phyloP scores from a whole-genome alignment of 331 rosid species.

The Quercus phellos region DNA sequence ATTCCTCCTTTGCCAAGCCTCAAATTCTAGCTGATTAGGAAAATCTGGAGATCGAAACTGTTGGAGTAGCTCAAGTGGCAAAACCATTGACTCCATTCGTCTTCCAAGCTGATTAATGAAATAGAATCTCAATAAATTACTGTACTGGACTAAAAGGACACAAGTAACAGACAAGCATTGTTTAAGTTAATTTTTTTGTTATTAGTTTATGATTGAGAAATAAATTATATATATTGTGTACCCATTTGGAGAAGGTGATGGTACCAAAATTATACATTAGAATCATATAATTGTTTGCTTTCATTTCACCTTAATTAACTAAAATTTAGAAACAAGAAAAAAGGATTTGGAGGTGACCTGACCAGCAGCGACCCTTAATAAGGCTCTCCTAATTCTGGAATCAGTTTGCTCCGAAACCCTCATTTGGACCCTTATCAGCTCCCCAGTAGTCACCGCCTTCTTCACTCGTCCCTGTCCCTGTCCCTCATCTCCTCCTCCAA shows the following conservation, averaged over 20 bases:
- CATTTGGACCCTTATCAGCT: constrained; percentile 91
- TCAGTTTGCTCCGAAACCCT: constrained; percentile 80
- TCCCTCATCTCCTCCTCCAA: not conserved
- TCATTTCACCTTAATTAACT: not conserved
- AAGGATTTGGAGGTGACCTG: constrained; percentile 41
- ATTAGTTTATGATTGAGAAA: no score
- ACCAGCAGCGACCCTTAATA: constrained; percentile 77
- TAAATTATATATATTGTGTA: no score
- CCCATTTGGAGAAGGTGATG: no score
- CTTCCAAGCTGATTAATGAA: constrained; percentile 70
- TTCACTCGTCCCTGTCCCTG: constrained; percentile 30
- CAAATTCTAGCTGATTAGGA: constrained; percentile 67
- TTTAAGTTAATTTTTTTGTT: not conserved
- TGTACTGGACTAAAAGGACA: constrained; percentile 13
- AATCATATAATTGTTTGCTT: not conserved
- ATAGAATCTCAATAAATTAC: constrained; percentile 22
- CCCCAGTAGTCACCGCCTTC: constrained; percentile 73
- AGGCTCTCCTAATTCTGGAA: constrained; percentile 75
- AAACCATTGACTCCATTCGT: constrained; percentile 84
- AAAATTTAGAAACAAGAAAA: not conserved
- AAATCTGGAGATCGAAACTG: constrained; percentile 75
- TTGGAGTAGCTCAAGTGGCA: constrained; percentile 91
- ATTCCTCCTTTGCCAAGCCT: constrained; percentile 70
- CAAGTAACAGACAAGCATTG: constrained; percentile 1
- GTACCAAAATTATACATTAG: no score